Percentiles rank a stretch among this genome's conserved stretches.
Evolutionary conservation across 2,329 filamentous ascomycete genomes (phyloP).

Genomic region (Trichophyton benhamiae): DNA sequence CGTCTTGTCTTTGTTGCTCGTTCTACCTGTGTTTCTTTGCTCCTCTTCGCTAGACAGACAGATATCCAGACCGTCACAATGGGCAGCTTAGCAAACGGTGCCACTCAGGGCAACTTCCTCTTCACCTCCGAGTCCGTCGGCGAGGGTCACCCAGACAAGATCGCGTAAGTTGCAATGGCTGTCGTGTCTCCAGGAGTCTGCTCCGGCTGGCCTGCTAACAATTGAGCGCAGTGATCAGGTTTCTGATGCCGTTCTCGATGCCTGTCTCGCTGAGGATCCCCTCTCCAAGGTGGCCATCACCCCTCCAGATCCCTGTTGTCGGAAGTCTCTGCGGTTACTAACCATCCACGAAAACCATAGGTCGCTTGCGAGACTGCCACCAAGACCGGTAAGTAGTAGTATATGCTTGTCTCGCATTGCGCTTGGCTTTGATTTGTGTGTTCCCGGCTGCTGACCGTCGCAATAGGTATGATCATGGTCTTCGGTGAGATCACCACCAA

Average conservation of each 20-base stretch:
- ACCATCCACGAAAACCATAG: constrained; percentile 17
- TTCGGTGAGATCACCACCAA: constrained; percentile 98
- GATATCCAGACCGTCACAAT: constrained; percentile 39
- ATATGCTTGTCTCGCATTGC: not conserved
- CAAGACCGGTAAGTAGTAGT: constrained; percentile 66
- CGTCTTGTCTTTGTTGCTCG: too few species aligned
- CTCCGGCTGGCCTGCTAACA: constrained; percentile 4
- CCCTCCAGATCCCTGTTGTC: not conserved
- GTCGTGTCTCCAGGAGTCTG: constrained; percentile 14
- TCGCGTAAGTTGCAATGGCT: constrained; percentile 45
- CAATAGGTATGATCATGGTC: constrained; percentile 75
- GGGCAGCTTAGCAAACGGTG: constrained; percentile 25
- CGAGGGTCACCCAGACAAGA: constrained; percentile 92
- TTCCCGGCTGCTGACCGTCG: not conserved
- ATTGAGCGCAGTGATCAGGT: constrained; percentile 61
- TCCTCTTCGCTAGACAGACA: constrained; percentile 16
- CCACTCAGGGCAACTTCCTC: constrained; percentile 55
- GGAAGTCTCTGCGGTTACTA: not conserved
- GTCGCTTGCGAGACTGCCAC: constrained; percentile 97
- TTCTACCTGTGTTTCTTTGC: constrained; percentile 7
- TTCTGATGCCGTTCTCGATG: constrained; percentile 96
- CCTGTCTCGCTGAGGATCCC: constrained; percentile 85
- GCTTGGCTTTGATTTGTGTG: not conserved
- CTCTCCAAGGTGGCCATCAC: constrained; percentile 62
- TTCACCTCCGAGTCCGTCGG: constrained; percentile 87